Conservation (phyloP, 1,284 basidiomycete genomes). For the Cutaneotrichosporon cyanovorans region DNA sequence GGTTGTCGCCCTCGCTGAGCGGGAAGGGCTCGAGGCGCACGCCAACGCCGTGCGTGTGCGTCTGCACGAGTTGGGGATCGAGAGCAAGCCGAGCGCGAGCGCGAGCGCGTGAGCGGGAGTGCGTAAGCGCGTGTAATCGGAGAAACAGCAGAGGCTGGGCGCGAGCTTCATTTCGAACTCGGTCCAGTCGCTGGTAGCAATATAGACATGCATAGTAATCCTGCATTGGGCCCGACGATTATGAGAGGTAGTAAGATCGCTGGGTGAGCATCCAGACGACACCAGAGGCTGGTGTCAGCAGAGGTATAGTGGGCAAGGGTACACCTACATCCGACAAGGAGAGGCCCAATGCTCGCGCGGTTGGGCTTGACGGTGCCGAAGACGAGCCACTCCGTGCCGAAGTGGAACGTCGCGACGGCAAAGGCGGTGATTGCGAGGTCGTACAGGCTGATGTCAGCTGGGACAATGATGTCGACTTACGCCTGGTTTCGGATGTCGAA, state of each 20-base stretch:
- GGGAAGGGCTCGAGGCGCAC: slow-evolving; percentile 91
- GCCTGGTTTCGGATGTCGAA: slow-evolving; percentile 72
- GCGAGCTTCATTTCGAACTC: no score
- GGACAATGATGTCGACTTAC: slow-evolving; percentile 46
- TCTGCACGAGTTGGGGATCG: slow-evolving; percentile 18
- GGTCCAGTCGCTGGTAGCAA: no score
- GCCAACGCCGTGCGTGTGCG: slow-evolving; percentile 53
- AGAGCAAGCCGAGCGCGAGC: not conserved
- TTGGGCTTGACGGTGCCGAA: slow-evolving; percentile 68
- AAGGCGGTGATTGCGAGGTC: slow-evolving; percentile 81
- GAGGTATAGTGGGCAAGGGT: not conserved
- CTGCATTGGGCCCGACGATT: no score
- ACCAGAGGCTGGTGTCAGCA: slow-evolving; percentile 18
- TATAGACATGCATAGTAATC: not conserved
- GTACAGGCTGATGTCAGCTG: slow-evolving; percentile 62
- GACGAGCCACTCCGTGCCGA: slow-evolving; percentile 73
- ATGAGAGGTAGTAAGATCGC: slow-evolving; percentile 27
- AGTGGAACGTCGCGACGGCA: slow-evolving; percentile 82
- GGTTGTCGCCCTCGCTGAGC: slow-evolving; percentile 84
- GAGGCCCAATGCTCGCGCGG: slow-evolving; percentile 62
- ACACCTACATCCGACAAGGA: slow-evolving; percentile 77
- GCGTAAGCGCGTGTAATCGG: no score
- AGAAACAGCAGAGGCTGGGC: no score
- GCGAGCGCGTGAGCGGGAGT: no score
- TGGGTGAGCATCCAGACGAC: slow-evolving; percentile 31